Evolutionary conservation across 2,329 filamentous ascomycete species (phyloP), one percentile per base, ranked within the genome.

Genomic region (Pseudocercospora eumusae): DNA sequence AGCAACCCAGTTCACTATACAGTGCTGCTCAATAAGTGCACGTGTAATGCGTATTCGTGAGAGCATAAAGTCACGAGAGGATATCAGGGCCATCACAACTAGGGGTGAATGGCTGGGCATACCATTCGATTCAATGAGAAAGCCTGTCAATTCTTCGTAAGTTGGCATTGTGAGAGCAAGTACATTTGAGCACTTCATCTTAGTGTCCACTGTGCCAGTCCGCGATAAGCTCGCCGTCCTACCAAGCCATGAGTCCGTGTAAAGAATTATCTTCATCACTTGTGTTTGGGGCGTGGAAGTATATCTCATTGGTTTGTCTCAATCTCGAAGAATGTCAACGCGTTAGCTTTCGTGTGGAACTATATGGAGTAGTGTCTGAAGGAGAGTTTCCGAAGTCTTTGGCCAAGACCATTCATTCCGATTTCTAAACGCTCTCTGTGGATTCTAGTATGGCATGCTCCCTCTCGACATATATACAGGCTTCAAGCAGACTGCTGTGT

Each of bases 391-490:
- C 31, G 15, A 40, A 40, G 15, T 40, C 15, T 40, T 15, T 15
- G 15, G 36, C 36, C 36, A 18, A 40, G 15, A 40, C 36, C 15
- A 21, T 18, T 18, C 13, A 2, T 23, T 18, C 20, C 44, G 6
- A 21, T 21, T 23, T 20, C 23, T 11, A 18, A 25, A 27, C 9
- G 25, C 49, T 7, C 20, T 28, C 15, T 36, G n/a, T 54, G 52
- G 52, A 18, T 18, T 54, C 52, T 54, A 36, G 52, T 54, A 21
- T 54, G 21, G 18, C 52, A 54, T 40, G 52, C 31, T 21, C 23
- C 28, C 52, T 40, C 52, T 54, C n/a, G 15, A 25, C 52, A 54
- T 54, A 54, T 54, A 54, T 54, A 54, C 52, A 54, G 27, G 28
- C 31, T 40, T 13, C 15, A 23, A 40, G 31, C 52, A 54, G 52